Evolutionary conservation across 2,329 filamentous ascomycete species (phyloP), one percentile per base, ranked within the genome.

Genomic region (Fusarium liriodendri): DNA sequence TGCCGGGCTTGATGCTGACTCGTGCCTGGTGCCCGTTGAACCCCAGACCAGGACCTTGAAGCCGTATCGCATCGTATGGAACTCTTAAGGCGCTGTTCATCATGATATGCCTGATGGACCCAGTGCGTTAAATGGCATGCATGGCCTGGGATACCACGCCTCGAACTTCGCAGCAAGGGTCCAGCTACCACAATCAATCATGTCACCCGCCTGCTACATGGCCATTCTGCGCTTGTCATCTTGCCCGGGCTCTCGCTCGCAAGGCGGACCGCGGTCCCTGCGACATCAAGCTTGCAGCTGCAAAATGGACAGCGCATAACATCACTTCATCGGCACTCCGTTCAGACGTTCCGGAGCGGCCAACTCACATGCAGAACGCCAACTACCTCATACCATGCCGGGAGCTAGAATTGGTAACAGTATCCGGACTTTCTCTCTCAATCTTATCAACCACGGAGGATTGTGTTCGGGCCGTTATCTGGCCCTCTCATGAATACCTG

Each of bases 41-140:
- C 45, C 45, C 22, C 32, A 32, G 42, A 52, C 29, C 22, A 45
- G 20, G 32, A 52, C 20, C n/a, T 29, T 18, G 20, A 33, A 14
- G 59, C 47, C 59, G 59, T 25, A 35, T 62, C 45, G 33, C 60
- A 47, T 62, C 60, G 40, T 47, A 74, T 68, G 42, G 52, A 42
- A 54, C 25, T 33, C 29, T 45, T n/a, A 38, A 37, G 22, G 32
- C 38, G 37, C n/a, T 25, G 27, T 61, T 33, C 58, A 47, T 61
- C 58, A 45, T 35, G 38, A 47, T 61, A 45, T 45, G 35, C 35
- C 14, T 22, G n/a, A 61, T 47, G 13, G 58, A 47, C 54, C 25
- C 37, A 58, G 29, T 62, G 40, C 54, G 61, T 65, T 74, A 62
- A 65, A 69, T 71, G 60, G 71, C 67, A 37, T 74, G 71, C 71